Percentiles rank a stretch among this genome's conserved stretches.
Evolutionary conservation across 2,329 filamentous ascomycete genomes (phyloP).

Genomic region (Stachybotrys chlorohalonatus): DNA sequence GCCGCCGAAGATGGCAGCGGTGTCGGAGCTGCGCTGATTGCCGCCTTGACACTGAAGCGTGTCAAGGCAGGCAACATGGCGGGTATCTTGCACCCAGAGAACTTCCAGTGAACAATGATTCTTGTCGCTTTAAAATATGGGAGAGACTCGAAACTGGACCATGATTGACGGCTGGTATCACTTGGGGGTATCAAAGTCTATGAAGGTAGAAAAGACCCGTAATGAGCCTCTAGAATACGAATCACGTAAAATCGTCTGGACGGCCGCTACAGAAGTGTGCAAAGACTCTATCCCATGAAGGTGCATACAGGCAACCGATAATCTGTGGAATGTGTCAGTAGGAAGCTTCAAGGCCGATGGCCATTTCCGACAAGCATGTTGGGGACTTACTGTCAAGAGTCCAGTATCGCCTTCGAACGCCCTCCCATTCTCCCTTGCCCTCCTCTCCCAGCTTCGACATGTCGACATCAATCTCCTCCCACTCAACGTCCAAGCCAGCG

Average conservation of each 20-base stretch:
- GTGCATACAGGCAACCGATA: slow-evolving; percentile 69
- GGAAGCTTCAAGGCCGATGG: not conserved
- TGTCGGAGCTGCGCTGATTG: slow-evolving; percentile 95
- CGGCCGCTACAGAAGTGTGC: not conserved
- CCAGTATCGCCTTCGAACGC: slow-evolving; percentile 85
- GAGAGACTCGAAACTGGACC: slow-evolving; percentile 8
- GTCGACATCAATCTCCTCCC: slow-evolving; percentile 69
- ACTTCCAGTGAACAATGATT: slow-evolving; percentile 32
- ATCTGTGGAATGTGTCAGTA: slow-evolving; percentile 34
- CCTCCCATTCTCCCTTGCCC: slow-evolving; percentile 74
- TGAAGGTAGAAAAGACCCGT: not conserved
- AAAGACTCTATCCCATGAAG: slow-evolving; percentile 50
- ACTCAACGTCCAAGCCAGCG: slow-evolving; percentile 81
- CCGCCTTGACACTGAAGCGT: slow-evolving; percentile 58
- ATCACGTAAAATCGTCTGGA: not conserved
- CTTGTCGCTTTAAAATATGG: slow-evolving; percentile 8
- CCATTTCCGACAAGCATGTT: no score
- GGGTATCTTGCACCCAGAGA: slow-evolving; percentile 56
- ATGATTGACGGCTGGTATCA: slow-evolving; percentile 1
- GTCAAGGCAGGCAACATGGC: slow-evolving; percentile 54
- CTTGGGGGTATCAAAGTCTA: not conserved
- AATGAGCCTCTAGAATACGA: not conserved
- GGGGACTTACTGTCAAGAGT: slow-evolving; percentile 57
- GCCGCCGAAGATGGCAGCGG: slow-evolving; percentile 92
- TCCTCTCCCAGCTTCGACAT: slow-evolving; percentile 53